Conservation (phyloP, 192 early-diverging fungal species). For the Umbelopsis isabellina region DNA sequence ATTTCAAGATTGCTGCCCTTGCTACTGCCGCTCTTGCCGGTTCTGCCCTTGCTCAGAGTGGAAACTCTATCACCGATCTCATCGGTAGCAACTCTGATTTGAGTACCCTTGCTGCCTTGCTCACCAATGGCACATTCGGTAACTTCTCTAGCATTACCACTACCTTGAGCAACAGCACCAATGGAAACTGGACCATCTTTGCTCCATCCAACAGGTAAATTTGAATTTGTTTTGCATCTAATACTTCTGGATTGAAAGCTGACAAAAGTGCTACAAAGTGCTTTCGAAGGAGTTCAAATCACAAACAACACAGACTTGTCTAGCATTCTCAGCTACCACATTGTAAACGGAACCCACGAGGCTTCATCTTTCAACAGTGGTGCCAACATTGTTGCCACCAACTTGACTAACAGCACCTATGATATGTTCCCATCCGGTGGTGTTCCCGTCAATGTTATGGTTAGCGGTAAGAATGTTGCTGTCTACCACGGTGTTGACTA, state of each 20-base stretch:
- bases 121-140: slow-evolving; percentile 15
- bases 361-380: not conserved
- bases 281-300: slow-evolving; percentile 4
- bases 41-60: slow-evolving; percentile 15
- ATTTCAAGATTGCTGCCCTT: slow-evolving; percentile 2
- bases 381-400: slow-evolving; percentile 14
- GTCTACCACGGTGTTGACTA: slow-evolving; percentile 15
- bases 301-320: slow-evolving; percentile 10
- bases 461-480: not conserved
- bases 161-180: slow-evolving; percentile 20
- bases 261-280: not conserved
- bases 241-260: not conserved
- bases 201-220: slow-evolving; percentile 15
- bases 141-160: not conserved
- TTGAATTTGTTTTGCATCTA: not conserved
- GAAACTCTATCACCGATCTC: slow-evolving; percentile 2
- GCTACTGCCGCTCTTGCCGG: not conserved
- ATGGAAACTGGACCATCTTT: slow-evolving; percentile 22
- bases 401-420: slow-evolving; percentile 19
- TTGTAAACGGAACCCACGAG: not conserved
- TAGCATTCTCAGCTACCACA: slow-evolving; percentile 12
- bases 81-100: slow-evolving; percentile 7
- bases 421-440: slow-evolving; percentile 9
- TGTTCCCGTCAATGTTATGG: not conserved
- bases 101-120: slow-evolving; percentile 1